phyloP scores from a whole-genome alignment of 148 eudicot species.

The Limonium bicolor region DNA sequence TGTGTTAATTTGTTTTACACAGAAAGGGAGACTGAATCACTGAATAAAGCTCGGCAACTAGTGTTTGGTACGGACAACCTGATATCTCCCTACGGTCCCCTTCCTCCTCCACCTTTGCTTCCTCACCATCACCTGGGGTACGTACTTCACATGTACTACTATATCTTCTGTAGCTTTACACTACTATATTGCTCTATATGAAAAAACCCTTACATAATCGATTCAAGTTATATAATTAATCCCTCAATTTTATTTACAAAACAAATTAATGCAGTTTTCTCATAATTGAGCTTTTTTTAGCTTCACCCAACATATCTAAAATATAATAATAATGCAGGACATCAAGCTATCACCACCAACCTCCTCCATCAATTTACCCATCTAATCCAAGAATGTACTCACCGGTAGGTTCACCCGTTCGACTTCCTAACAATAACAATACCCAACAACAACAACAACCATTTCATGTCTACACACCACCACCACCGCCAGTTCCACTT shows the following conservation, averaged over 20 bases:
- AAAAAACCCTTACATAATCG: not conserved
- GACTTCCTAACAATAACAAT: slow-evolving; percentile 16
- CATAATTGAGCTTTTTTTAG: too few species aligned
- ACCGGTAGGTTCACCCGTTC: slow-evolving; percentile 18
- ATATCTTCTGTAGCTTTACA: not conserved
- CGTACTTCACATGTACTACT: not conserved
- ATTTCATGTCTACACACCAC: slow-evolving; percentile 28
- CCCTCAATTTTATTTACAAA: too few species aligned
- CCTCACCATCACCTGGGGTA: slow-evolving; percentile 40
- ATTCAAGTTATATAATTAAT: not conserved
- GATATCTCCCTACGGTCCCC: slow-evolving; percentile 22
- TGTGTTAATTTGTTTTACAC: too few species aligned
- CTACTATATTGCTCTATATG: not conserved
- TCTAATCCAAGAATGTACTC: slow-evolving; percentile 42
- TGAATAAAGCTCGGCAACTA: slow-evolving; percentile 93
- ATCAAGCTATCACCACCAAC: slow-evolving; percentile 15
- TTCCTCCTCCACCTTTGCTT: slow-evolving; percentile 4
- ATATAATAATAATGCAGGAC: too few species aligned
- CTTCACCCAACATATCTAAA: slow-evolving; percentile 7
- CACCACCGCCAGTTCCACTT: slow-evolving; percentile 19
- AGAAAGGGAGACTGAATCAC: slow-evolving; percentile 97
- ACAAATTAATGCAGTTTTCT: too few species aligned
- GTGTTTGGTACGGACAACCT: slow-evolving; percentile 61
- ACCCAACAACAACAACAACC: slow-evolving; percentile 16
- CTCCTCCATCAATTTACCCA: slow-evolving; percentile 35